Evolutionary conservation across 2,329 filamentous ascomycete genomes (phyloP).

Genomic region (Cadophora sp.): DNA sequence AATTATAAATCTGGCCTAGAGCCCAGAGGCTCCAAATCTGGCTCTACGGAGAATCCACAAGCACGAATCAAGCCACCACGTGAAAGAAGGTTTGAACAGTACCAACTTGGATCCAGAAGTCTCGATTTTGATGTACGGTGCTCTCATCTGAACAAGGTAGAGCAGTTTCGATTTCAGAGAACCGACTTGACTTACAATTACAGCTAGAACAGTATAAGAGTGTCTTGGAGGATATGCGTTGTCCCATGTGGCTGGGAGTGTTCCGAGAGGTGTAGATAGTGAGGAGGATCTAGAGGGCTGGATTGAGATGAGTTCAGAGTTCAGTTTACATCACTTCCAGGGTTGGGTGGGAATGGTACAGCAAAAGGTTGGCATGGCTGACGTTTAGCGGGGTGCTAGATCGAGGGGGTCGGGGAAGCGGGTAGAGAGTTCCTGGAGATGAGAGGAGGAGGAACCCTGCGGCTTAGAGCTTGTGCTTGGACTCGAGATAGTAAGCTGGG

Average conservation of each 20-base stretch:
- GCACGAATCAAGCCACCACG: neutral
- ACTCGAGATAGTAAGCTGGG: too few species aligned
- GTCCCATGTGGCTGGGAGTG: neutral
- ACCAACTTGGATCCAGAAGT: neutral
- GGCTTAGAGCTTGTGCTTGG: neutral
- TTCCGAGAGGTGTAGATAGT: neutral
- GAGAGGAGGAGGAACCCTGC: neutral
- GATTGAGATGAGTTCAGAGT: too few species aligned
- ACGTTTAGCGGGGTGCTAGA: neutral
- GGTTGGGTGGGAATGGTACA: neutral
- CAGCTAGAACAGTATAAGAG: neutral
- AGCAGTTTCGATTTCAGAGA: neutral
- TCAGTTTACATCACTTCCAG: neutral
- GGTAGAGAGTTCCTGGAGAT: neutral
- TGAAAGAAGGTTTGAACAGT: neutral
- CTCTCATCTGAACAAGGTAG: neutral
- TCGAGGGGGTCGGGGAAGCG: constrained; percentile 2
- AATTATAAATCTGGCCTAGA: neutral
- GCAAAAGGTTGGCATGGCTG: neutral
- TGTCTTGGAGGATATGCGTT: neutral
- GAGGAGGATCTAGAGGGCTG: neutral
- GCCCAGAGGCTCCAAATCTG: neutral
- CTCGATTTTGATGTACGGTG: neutral
- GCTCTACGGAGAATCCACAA: neutral
- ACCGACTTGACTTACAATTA: neutral